A percentile compares a stretch with the other conserved stretches of the same genome.
phyloP scores from a whole-genome alignment of 106 monocot species.

The Gastrodia elata region DNA sequence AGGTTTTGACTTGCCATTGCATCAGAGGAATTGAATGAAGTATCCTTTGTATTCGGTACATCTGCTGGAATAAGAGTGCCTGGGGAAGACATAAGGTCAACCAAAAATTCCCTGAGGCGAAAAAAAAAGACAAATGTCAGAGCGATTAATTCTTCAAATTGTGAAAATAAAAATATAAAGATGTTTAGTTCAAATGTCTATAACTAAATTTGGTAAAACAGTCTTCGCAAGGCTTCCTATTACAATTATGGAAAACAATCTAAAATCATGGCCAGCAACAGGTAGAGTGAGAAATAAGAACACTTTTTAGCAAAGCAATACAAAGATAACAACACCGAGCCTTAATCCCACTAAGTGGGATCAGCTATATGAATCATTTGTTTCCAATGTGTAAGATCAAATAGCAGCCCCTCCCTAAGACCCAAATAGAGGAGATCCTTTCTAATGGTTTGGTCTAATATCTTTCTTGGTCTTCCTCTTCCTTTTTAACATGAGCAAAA shows the following conservation, averaged over 20 bases:
- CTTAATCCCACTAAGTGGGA: too few relatives aligned
- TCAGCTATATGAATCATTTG: too few relatives aligned
- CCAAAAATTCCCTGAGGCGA: conserved; percentile 74
- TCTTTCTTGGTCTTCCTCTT: too few relatives aligned
- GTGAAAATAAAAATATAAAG: neutral
- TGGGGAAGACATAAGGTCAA: conserved; percentile 96
- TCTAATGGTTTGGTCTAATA: too few relatives aligned
- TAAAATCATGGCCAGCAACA: neutral
- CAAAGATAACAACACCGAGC: too few relatives aligned
- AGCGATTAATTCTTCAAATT: neutral
- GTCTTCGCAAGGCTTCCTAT: neutral
- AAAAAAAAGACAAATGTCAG: neutral
- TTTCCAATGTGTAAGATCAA: too few relatives aligned
- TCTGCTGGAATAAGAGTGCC: conserved; percentile 92
- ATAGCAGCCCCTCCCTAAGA: too few relatives aligned
- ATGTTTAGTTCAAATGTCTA: neutral
- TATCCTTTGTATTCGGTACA: conserved; percentile 55
- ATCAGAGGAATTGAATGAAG: conserved; percentile 30
- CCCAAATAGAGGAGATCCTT: too few relatives aligned
- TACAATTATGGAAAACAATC: neutral
- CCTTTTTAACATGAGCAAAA: too few relatives aligned
- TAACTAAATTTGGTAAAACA: neutral
- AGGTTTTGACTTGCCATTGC: conserved; percentile 16
- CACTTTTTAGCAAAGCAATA: neutral
- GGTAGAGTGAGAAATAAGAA: neutral